These are phyloP conservation scores for Tothia fuscella DNA, from an alignment of 2,329 filamentous ascomycete genomes.

Conservation along the genomic window DNA sequence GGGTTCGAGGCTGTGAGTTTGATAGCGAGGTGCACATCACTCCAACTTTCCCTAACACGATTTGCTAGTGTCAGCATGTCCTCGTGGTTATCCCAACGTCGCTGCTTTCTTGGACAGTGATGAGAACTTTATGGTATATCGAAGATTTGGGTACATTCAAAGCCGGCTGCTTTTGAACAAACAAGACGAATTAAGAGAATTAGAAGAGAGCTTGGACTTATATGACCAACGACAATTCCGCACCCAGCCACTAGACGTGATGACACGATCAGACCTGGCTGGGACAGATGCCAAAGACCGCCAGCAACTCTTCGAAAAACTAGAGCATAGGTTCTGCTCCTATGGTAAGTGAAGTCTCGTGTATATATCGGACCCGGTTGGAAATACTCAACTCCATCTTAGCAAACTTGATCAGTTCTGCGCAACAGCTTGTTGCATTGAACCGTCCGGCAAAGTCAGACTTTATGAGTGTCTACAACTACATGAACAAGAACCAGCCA, in stretches of 20 bases:
- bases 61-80: too few species aligned
- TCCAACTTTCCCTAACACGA: too few species aligned
- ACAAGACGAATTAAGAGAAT: slow-evolving; percentile 18
- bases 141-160: slow-evolving; percentile 31
- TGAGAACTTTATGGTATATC: slow-evolving; percentile 30
- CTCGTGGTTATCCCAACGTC: slow-evolving; percentile 25
- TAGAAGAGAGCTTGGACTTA: slow-evolving; percentile 18
- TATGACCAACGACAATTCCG: too few species aligned
- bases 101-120: slow-evolving; percentile 31
- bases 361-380: not conserved
- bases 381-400: slow-evolving; percentile 7
- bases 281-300: not conserved
- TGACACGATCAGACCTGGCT: too few species aligned
- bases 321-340: slow-evolving; percentile 12
- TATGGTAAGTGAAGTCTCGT: slow-evolving; percentile 11
- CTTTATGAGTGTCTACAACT: slow-evolving; percentile 22
- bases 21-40: too few species aligned
- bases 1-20: too few species aligned
- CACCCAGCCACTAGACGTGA: too few species aligned
- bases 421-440: slow-evolving; percentile 12
- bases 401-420: slow-evolving; percentile 10
- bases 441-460: slow-evolving; percentile 22
- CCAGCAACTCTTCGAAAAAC: slow-evolving; percentile 7
- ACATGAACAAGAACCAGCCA: slow-evolving; percentile 16
- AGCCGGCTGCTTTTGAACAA: slow-evolving; percentile 24